phyloP scores from a whole-genome alignment of 164 flowering plant genomes.

The Berberis thunbergii region DNA sequence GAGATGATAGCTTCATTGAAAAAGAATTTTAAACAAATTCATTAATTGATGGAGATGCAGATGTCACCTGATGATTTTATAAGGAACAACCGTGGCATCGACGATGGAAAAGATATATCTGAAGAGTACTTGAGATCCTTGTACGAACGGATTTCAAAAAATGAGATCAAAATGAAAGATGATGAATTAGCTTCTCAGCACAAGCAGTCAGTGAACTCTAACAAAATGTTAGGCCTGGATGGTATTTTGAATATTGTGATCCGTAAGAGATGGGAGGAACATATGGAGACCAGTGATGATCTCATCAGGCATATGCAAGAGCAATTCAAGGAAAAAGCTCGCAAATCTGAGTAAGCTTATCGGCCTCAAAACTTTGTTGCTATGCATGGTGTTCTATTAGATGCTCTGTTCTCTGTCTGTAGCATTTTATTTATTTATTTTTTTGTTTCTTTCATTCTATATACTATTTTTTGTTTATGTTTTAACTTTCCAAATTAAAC shows the following conservation, averaged over 20 bases:
- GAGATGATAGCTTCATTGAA: not conserved
- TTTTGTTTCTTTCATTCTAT: not conserved
- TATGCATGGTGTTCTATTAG: not conserved
- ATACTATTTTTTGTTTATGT: too few species aligned
- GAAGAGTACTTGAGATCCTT: conserved; percentile 90
- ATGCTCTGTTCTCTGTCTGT: not conserved
- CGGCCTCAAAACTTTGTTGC: not conserved
- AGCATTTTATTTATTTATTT: not conserved
- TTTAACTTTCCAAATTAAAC: too few species aligned
- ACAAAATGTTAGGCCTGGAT: conserved; percentile 79
- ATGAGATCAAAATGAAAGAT: conserved; percentile 97
- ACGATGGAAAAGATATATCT: conserved; percentile 96
- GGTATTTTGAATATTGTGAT: conserved; percentile 85
- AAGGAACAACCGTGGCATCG: conserved; percentile 96
- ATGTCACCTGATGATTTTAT: conserved; percentile 99
- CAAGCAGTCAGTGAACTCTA: conserved; percentile 70
- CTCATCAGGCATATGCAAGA: conserved; percentile 96
- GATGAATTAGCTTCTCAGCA: conserved; percentile 70
- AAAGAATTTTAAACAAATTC: not conserved
- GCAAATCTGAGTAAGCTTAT: conserved; percentile 86
- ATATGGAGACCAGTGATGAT: conserved; percentile 92
- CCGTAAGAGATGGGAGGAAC: conserved; percentile 75
- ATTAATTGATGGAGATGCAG: conserved; percentile 34
- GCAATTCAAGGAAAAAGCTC: conserved; percentile 97
- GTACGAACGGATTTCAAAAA: conserved; percentile 76